Conservation (phyloP, 768 basidiomycete species). For the Podaxis sp. region DNA sequence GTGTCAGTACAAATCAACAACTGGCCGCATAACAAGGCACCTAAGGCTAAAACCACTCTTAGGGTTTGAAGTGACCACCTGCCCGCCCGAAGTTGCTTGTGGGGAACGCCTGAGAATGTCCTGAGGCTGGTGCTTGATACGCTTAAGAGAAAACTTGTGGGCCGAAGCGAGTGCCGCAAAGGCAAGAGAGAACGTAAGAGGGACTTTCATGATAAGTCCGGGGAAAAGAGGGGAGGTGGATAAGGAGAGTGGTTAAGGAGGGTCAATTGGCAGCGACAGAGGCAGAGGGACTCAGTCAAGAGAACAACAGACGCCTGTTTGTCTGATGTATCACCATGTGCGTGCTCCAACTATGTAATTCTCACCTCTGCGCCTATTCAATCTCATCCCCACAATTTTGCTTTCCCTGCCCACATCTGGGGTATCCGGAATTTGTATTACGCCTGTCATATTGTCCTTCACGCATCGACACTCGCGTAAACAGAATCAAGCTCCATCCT, state of each 20-base stretch:
- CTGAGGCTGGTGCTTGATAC: constrained; percentile 30
- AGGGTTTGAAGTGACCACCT: constrained; percentile 29
- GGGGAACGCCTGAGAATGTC: constrained; percentile 36
- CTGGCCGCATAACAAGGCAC: constrained; percentile 29
- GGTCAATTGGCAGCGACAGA: constrained; percentile 16
- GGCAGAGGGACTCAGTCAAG: constrained; percentile 9
- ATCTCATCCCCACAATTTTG: not conserved
- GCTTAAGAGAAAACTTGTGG: constrained; percentile 45
- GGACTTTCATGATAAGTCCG: constrained; percentile 38
- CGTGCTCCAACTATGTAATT: not conserved
- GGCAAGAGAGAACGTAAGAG: constrained; percentile 35
- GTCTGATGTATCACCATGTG: not conserved
- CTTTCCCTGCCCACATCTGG: too few relatives aligned
- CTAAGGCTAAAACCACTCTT: constrained; percentile 40
- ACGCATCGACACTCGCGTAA: too few relatives aligned
- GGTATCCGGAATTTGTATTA: too few relatives aligned
- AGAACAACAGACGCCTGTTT: not conserved
- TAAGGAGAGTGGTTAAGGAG: constrained; percentile 26
- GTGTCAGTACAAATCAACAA: constrained; percentile 16
- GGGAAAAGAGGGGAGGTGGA: constrained; percentile 21
- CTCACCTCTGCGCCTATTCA: constrained; percentile 47
- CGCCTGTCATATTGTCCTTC: too few relatives aligned
- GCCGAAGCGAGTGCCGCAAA: constrained; percentile 37
- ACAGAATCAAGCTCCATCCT: constrained; percentile 59
- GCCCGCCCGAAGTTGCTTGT: constrained; percentile 28